Evolutionary conservation across 2,329 filamentous ascomycete species (phyloP).

Genomic region (Epichloe glyceriae): DNA sequence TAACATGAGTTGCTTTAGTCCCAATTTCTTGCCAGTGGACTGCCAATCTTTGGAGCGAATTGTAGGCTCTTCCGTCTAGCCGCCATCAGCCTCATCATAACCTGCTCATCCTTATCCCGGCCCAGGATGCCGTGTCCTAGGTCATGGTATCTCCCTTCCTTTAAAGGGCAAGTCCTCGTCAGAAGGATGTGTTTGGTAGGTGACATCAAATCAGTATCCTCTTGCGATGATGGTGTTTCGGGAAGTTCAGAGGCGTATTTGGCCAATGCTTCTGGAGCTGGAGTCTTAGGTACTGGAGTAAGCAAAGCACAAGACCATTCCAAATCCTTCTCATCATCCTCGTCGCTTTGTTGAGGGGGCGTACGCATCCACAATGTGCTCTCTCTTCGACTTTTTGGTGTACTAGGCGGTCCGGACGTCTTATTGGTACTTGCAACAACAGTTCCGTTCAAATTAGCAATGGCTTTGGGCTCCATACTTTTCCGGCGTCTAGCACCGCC

Average conservation of each 20-base stretch:
- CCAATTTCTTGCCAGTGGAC: conserved; percentile 53
- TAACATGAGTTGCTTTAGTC: conserved; percentile 11
- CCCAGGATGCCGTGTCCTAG: conserved; percentile 32
- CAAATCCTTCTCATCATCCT: conserved; percentile 25
- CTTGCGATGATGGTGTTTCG: conserved; percentile 28
- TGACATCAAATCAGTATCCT: conserved; percentile 20
- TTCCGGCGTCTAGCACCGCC: conserved; percentile 61
- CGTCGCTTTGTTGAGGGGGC: conserved; percentile 31
- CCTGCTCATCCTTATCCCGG: conserved; percentile 39
- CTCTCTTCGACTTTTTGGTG: conserved; percentile 38
- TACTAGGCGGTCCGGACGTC: conserved; percentile 28
- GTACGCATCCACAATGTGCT: conserved; percentile 43
- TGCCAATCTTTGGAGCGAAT: conserved; percentile 62
- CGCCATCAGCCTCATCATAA: conserved; percentile 53
- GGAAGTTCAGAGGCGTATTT: conserved; percentile 38
- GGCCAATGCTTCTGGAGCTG: conserved; percentile 40
- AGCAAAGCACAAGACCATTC: conserved; percentile 32
- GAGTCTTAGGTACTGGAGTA: conserved; percentile 45
- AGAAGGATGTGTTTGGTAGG: conserved; percentile 26
- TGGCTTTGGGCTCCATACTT: conserved; percentile 64
- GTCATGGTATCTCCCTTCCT: conserved; percentile 25
- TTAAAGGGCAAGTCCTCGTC: conserved; percentile 42
- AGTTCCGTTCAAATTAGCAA: conserved; percentile 56
- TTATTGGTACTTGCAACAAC: conserved; percentile 34
- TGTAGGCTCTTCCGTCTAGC: conserved; percentile 66